Evolutionary conservation across 139 green algal species (phyloP).

Genomic region (Eudorina sp.): DNA sequence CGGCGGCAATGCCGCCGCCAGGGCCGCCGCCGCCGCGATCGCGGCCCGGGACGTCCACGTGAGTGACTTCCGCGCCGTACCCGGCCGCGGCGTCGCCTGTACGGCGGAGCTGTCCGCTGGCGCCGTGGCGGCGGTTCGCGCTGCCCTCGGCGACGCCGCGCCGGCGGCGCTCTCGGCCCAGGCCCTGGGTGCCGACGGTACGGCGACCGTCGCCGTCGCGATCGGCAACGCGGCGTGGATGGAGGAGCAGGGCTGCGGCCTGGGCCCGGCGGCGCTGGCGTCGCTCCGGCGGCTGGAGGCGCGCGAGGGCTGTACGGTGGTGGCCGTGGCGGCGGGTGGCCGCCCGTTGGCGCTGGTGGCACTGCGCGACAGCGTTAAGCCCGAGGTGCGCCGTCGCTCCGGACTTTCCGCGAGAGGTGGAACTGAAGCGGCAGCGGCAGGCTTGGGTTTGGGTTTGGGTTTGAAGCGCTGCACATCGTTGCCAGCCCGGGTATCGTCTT

Average conservation of each 20-base stretch:
- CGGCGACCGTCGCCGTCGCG: conserved; percentile 51
- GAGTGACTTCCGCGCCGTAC: conserved; percentile 29
- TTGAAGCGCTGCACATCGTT: too few relatives aligned
- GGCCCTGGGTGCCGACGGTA: background rate
- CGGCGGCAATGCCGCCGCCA: conserved; percentile 10
- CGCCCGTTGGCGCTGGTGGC: conserved; percentile 71
- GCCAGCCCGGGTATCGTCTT: too few relatives aligned
- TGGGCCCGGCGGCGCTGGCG: conserved; percentile 49
- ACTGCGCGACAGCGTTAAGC: conserved; percentile 90
- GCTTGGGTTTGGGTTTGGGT: background rate
- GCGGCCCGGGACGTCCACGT: conserved; percentile 3
- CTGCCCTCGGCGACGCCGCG: background rate
- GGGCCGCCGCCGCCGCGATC: conserved; percentile 19
- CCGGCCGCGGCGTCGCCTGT: conserved; percentile 47
- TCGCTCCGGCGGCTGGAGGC: conserved; percentile 65
- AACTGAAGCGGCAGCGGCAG: too few relatives aligned
- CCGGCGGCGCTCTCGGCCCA: background rate
- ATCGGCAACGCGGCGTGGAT: conserved; percentile 85
- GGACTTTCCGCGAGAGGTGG: too few relatives aligned
- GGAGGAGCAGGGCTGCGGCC: conserved; percentile 62
- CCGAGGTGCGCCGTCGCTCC: conserved; percentile 78
- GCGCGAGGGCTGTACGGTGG: conserved; percentile 62
- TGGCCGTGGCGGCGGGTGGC: conserved; percentile 72
- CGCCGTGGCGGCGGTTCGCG: background rate
- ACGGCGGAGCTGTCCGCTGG: background rate